These are phyloP conservation scores for Yarrowia yakushimensis DNA, from an alignment of 805 yeast genomes.

Conservation along the genomic window DNA sequence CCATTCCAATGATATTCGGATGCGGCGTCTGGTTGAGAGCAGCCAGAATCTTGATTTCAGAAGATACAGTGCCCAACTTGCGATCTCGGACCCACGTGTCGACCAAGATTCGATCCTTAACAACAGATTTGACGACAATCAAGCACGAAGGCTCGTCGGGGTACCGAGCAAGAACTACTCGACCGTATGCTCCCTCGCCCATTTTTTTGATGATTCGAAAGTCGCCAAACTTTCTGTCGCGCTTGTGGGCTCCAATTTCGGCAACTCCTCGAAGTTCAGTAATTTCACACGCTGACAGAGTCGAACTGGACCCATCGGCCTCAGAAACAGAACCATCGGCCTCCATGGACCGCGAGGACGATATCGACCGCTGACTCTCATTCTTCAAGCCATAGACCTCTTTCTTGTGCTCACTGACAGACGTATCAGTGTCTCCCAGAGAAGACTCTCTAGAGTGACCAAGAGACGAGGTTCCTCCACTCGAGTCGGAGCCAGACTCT, in stretches of 20 bases:
- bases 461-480: background rate
- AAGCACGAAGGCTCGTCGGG: conserved; percentile 57
- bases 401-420: background rate
- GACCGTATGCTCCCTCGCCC: conserved; percentile 98
- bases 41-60: conserved; percentile 93
- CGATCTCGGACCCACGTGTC: conserved; percentile 98
- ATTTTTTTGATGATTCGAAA: conserved; percentile 68
- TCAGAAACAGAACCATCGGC: background rate
- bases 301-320: background rate
- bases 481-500: background rate
- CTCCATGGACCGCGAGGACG: background rate
- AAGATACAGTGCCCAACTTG: conserved; percentile 85
- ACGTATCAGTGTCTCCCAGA: background rate
- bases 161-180: conserved; percentile 76
- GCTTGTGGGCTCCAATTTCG: conserved; percentile 60
- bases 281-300: conserved; percentile 25
- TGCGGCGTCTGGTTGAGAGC: conserved; percentile 64
- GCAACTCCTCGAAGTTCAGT: conserved; percentile 33
- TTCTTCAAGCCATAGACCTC: background rate
- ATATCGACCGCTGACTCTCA: background rate
- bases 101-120: conserved; percentile 86
- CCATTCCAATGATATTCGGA: conserved; percentile 76
- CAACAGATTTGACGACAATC: conserved; percentile 82
- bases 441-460: background rate
- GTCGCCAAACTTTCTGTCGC: conserved; percentile 69